Conservation (phyloP, 2,329 filamentous ascomycete genomes). For the Claviceps citrina region DNA sequence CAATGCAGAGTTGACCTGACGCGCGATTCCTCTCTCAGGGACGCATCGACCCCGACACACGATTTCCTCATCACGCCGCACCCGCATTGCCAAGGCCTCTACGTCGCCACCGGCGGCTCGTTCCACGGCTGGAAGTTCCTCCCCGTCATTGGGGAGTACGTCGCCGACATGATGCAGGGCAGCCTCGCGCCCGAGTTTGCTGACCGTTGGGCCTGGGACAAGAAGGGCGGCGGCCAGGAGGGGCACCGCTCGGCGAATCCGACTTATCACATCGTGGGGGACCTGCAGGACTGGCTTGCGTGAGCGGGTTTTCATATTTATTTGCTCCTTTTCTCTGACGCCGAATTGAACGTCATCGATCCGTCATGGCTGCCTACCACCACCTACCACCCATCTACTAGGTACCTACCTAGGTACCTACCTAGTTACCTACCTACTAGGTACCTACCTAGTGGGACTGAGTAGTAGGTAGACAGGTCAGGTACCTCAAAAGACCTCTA, state of each 20-base stretch:
- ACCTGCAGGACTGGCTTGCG: conserved; percentile 23
- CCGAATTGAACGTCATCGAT: no score
- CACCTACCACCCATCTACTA: no score
- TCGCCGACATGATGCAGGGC: conserved; percentile 32
- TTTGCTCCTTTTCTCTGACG: no score
- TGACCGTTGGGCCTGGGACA: conserved; percentile 31
- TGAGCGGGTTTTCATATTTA: conserved; percentile 10
- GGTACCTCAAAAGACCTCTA: no score
- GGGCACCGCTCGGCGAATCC: conserved; percentile 27
- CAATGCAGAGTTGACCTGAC: background rate
- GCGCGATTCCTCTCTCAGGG: conserved; percentile 27
- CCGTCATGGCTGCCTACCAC: no score
- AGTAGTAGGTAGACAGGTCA: no score
- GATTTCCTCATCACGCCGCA: conserved; percentile 45
- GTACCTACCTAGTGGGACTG: no score
- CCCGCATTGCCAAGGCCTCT: conserved; percentile 34
- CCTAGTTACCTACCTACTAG: no score
- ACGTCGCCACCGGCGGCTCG: conserved; percentile 45
- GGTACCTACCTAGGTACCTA: no score
- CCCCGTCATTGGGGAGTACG: conserved; percentile 45
- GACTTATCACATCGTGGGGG: conserved; percentile 26
- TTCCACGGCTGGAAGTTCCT: conserved; percentile 53
- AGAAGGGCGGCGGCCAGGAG: conserved; percentile 24
- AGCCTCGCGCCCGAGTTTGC: conserved; percentile 22
- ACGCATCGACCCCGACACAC: conserved; percentile 45